These are phyloP conservation scores for Poterioochromonas sp. DNA, from an alignment of 352 stramenopile genomes.

Conservation along the genomic window DNA sequence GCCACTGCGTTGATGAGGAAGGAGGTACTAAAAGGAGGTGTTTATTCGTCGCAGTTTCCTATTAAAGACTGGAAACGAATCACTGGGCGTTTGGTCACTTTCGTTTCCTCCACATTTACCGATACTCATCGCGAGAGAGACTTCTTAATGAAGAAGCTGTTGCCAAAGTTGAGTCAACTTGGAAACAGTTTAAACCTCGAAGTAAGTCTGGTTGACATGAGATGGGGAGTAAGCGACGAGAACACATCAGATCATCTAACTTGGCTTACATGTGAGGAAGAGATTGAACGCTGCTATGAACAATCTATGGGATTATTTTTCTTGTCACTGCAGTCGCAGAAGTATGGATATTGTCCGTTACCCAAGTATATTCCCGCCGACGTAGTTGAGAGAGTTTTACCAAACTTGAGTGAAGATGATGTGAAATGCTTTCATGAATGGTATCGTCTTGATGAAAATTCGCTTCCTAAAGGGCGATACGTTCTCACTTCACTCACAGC, in stretches of 20 bases:
- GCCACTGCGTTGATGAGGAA: too few species aligned
- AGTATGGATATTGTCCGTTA: conserved; percentile 18
- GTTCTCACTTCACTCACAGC: not conserved
- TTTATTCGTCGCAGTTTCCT: too few species aligned
- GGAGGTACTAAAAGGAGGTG: too few species aligned
- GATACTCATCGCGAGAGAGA: conserved; percentile 19
- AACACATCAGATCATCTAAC: not conserved
- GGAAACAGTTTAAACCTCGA: not conserved
- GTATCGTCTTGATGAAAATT: conserved; percentile 17
- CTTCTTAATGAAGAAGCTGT: not conserved
- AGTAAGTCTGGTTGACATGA: not conserved
- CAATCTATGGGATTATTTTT: not conserved
- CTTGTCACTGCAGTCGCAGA: not conserved
- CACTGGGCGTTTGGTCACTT: not conserved
- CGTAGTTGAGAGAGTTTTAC: not conserved
- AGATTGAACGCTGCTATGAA: not conserved
- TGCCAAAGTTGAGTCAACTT: not conserved
- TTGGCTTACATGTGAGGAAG: not conserved
- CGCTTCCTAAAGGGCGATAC: not conserved
- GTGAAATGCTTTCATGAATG: not conserved
- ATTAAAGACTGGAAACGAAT: not conserved
- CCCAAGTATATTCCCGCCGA: not conserved
- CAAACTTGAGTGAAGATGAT: not conserved
- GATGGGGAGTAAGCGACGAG: conserved; percentile 6
- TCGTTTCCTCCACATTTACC: conserved; percentile 17